Percentiles rank a stretch among this genome's conserved stretches.
Evolutionary conservation across 352 stramenopile species (phyloP).

Genomic region (Phytophthora fragariae): DNA sequence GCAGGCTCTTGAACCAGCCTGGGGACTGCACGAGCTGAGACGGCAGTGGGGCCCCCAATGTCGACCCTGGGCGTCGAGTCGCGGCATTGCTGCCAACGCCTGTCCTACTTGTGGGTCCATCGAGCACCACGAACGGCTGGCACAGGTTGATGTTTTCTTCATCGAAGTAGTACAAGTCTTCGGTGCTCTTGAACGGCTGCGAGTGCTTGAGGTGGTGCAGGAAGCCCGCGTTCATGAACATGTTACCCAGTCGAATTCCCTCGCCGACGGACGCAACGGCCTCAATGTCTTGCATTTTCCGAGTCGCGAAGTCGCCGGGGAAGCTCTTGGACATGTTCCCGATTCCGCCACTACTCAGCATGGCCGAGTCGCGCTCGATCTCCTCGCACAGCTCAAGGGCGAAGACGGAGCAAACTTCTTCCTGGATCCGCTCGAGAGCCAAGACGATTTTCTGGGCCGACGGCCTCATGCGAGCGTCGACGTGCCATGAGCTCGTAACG

Average conservation of each 20-base stretch:
- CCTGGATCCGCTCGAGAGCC: slow-evolving; percentile 53
- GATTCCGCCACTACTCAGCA: slow-evolving; percentile 33
- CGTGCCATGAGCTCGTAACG: slow-evolving; percentile 51
- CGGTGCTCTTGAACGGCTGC: slow-evolving; percentile 46
- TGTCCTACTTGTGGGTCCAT: slow-evolving; percentile 29
- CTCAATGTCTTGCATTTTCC: slow-evolving; percentile 53
- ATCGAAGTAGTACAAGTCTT: slow-evolving; percentile 62
- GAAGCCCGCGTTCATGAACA: slow-evolving; percentile 65
- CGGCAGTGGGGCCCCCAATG: slow-evolving; percentile 31
- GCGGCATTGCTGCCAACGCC: slow-evolving; percentile 8
- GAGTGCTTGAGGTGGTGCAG: slow-evolving; percentile 64
- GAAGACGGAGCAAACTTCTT: slow-evolving; percentile 51
- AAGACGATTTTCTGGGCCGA: slow-evolving; percentile 55
- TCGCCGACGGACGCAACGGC: slow-evolving; percentile 51
- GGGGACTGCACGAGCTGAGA: slow-evolving; percentile 46
- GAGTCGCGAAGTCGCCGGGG: slow-evolving; percentile 27
- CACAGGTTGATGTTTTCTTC: slow-evolving; percentile 46
- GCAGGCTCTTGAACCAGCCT: slow-evolving; percentile 41
- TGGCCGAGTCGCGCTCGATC: slow-evolving; percentile 34
- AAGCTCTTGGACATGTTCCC: slow-evolving; percentile 37
- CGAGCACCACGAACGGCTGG: slow-evolving; percentile 48
- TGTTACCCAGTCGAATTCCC: slow-evolving; percentile 57
- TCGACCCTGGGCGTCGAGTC: slow-evolving; percentile 30
- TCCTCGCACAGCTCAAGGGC: slow-evolving; percentile 45
- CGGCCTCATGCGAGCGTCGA: slow-evolving; percentile 46